phyloP scores from a whole-genome alignment of 2,329 filamentous ascomycete genomes.

The Neurospora sp. region DNA sequence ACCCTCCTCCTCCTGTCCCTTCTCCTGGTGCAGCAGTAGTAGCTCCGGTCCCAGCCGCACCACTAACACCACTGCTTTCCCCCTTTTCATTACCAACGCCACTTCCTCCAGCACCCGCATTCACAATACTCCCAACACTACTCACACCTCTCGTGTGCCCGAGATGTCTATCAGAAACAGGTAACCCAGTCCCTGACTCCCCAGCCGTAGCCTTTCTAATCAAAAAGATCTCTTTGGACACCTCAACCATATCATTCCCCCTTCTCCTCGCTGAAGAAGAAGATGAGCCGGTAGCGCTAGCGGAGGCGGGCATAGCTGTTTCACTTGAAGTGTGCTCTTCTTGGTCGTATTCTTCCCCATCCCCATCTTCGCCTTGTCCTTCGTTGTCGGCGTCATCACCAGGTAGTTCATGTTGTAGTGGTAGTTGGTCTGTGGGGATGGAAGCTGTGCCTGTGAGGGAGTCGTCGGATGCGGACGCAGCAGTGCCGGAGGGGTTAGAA shows the following conservation, averaged over 20 bases:
- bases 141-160: not conserved
- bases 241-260: conserved; percentile 13
- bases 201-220: conserved; percentile 37
- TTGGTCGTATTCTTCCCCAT: not conserved
- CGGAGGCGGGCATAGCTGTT: not conserved
- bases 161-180: not conserved
- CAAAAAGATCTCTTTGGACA: conserved; percentile 51
- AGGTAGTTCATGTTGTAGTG: not conserved
- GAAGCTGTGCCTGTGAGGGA: not conserved
- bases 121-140: not conserved
- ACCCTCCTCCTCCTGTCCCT: conserved; percentile 29
- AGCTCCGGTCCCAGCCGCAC: not conserved
- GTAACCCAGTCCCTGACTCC: not conserved
- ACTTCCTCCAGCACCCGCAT: not conserved
- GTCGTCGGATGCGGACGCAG: not conserved
- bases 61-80: not conserved
- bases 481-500: not conserved
- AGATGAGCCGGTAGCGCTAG: not conserved
- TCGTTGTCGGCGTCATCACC: not conserved
- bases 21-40: not conserved
- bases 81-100: not conserved
- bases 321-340: not conserved
- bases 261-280: not conserved
- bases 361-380: conserved; percentile 10
- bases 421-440: not conserved